These are phyloP conservation scores for Macadamia integrifolia DNA, from an alignment of 164 flowering plant genomes.

Conservation along the genomic window DNA sequence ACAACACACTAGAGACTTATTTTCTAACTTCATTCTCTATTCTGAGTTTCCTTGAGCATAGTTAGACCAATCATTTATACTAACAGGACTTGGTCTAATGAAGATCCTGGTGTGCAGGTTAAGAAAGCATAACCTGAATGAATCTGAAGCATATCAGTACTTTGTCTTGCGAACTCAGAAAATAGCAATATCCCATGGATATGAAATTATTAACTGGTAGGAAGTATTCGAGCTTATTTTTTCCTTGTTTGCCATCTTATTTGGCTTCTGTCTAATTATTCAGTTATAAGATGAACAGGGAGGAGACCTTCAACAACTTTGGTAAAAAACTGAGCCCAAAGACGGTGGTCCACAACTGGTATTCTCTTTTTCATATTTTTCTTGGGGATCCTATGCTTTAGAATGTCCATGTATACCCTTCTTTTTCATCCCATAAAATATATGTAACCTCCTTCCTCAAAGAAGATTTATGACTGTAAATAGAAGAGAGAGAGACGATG, in stretches of 20 bases:
- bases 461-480: too few species aligned
- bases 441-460: too few species aligned
- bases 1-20: neutral
- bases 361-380: conserved; percentile 10
- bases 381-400: neutral
- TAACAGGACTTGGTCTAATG: neutral
- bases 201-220: conserved; percentile 79
- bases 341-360: conserved; percentile 92
- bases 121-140: conserved; percentile 32
- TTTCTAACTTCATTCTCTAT: neutral
- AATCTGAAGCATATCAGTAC: conserved; percentile 60
- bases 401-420: neutral
- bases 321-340: conserved; percentile 58
- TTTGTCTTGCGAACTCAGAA: conserved; percentile 79
- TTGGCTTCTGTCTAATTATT: conserved; percentile 6
- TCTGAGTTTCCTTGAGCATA: neutral
- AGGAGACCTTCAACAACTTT: conserved; percentile 84
- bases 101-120: conserved; percentile 43
- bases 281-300: conserved; percentile 43
- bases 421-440: neutral
- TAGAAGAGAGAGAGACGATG: too few species aligned
- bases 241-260: neutral
- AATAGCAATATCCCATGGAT: conserved; percentile 80
- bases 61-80: neutral
- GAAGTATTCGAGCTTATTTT: neutral